Conservation (phyloP, 2,329 filamentous ascomycete genomes). For the Plenodomus tracheiphilus region DNA sequence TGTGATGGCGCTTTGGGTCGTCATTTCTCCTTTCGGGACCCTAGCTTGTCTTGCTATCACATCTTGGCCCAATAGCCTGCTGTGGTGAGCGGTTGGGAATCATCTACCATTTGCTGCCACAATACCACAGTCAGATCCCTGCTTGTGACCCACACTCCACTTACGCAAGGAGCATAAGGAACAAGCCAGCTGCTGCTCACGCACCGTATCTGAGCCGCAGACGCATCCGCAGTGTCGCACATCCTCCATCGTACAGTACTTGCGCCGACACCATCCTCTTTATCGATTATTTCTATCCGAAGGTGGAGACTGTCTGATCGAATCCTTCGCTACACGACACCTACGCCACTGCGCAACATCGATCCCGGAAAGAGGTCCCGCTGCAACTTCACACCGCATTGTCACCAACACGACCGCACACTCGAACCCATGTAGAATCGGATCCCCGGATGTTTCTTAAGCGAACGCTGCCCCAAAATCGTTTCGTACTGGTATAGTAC, state of each 20-base stretch:
- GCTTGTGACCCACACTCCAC: conserved; percentile 35
- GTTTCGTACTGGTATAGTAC: conserved; percentile 18
- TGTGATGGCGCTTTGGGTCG: conserved; percentile 33
- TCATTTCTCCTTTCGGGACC: conserved; percentile 24
- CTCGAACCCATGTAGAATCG: conserved; percentile 40
- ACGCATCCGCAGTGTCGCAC: conserved; percentile 8
- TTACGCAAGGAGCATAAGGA: conserved; percentile 38
- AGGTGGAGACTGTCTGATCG: conserved; percentile 25
- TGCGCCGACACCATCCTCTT: conserved; percentile 6
- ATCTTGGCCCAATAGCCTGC: conserved; percentile 45
- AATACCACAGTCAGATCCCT: conserved; percentile 35
- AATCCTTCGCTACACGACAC: conserved; percentile 26
- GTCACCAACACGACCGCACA: conserved; percentile 26
- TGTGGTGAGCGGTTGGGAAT: conserved; percentile 41
- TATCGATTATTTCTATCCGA: conserved; percentile 14
- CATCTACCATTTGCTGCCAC: conserved; percentile 41
- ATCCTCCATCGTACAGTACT: conserved; percentile 3
- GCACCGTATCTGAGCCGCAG: conserved; percentile 26
- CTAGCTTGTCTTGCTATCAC: conserved; percentile 39
- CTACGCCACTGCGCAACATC: conserved; percentile 21
- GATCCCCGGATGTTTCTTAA: conserved; percentile 23
- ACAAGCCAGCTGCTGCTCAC: conserved; percentile 33
- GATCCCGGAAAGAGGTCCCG: conserved; percentile 25
- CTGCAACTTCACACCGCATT: conserved; percentile 39
- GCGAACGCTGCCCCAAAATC: conserved; percentile 18